Percentiles rank a stretch among this genome's conserved stretches.
Evolutionary conservation across 805 yeast genomes (phyloP).

Genomic region (Candida gorgasii): DNA sequence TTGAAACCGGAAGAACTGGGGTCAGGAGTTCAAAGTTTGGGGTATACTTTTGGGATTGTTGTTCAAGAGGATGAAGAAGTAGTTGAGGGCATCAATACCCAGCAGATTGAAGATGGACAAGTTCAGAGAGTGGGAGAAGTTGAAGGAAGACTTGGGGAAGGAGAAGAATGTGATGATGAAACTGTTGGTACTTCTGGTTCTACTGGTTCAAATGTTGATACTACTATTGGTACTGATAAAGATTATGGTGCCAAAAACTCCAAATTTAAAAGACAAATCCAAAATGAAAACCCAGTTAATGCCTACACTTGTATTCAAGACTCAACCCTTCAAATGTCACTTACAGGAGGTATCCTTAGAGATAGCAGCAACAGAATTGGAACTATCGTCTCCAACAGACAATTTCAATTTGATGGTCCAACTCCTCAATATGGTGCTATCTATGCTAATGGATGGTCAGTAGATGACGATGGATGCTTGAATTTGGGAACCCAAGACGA

Average conservation of each 20-base stretch:
- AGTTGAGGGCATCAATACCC: slow-evolving; percentile 9
- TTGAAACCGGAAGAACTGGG: slow-evolving; percentile 24
- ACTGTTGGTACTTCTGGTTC: too few relatives aligned
- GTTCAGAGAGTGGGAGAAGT: slow-evolving; percentile 20
- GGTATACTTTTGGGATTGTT: slow-evolving; percentile 37
- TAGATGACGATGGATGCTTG: slow-evolving; percentile 29
- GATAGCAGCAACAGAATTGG: slow-evolving; percentile 37
- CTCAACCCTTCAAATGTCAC: slow-evolving; percentile 28
- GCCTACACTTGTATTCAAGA: slow-evolving; percentile 30
- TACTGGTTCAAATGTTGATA: too few relatives aligned
- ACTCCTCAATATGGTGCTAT: slow-evolving; percentile 39
- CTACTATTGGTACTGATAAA: too few relatives aligned
- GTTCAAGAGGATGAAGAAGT: slow-evolving; percentile 26
- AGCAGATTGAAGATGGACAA: slow-evolving; percentile 32
- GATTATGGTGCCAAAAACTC: too few relatives aligned
- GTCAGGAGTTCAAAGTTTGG: slow-evolving; percentile 28
- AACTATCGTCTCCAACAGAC: slow-evolving; percentile 37
- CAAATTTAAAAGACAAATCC: slow-evolving; percentile 1
- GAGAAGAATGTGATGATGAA: not conserved
- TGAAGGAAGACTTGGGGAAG: not conserved
- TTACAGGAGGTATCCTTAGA: slow-evolving; percentile 30
- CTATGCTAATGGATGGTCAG: slow-evolving; percentile 42
- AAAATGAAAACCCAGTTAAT: slow-evolving; percentile 18
- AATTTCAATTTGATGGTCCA: slow-evolving; percentile 45
- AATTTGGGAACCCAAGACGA: slow-evolving; percentile 31